Conservation (phyloP, 164 flowering plant species). For the Stephania japonica region DNA sequence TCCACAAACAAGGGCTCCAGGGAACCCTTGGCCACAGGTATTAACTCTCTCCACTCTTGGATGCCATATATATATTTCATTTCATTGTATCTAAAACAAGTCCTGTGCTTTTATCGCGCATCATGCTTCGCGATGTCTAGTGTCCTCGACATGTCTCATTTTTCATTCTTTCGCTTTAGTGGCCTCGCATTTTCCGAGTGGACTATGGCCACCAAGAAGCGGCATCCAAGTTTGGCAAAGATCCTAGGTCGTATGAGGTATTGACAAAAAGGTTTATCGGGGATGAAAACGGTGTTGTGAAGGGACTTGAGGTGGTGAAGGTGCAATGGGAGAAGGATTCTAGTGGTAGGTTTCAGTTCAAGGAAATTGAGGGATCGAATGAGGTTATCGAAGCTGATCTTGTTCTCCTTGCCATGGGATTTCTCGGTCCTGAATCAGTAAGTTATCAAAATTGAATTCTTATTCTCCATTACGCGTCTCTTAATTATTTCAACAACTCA, state of each 20-base stretch:
- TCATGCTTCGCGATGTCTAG: background rate
- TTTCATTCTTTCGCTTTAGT: conserved; percentile 38
- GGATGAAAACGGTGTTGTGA: conserved; percentile 74
- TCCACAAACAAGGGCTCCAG: conserved; percentile 75
- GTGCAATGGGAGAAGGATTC: conserved; percentile 95
- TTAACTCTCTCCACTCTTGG: background rate
- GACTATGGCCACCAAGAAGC: conserved; percentile 99
- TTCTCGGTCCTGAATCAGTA: conserved; percentile 95
- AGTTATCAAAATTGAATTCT: conserved; percentile 20
- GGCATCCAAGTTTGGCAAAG: conserved; percentile 84
- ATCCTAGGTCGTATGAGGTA: conserved; percentile 90
- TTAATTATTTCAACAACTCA: background rate
- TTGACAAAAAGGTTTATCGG: conserved; percentile 86
- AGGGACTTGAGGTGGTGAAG: conserved; percentile 77
- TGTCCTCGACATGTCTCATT: background rate
- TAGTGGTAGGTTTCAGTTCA: conserved; percentile 69
- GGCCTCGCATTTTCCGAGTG: conserved; percentile 96
- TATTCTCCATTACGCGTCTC: background rate
- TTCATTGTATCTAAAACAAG: background rate
- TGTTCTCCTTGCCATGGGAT: conserved; percentile 94
- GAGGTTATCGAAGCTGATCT: conserved; percentile 86
- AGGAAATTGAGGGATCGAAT: conserved; percentile 84
- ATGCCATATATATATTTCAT: background rate
- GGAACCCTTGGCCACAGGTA: conserved; percentile 99
- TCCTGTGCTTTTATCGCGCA: too few species aligned